A percentile compares a stretch with the other conserved stretches of the same genome.
These are phyloP conservation scores for Bryopsis sp. DNA, from an alignment of 139 green algal species.

Conservation along the genomic window DNA sequence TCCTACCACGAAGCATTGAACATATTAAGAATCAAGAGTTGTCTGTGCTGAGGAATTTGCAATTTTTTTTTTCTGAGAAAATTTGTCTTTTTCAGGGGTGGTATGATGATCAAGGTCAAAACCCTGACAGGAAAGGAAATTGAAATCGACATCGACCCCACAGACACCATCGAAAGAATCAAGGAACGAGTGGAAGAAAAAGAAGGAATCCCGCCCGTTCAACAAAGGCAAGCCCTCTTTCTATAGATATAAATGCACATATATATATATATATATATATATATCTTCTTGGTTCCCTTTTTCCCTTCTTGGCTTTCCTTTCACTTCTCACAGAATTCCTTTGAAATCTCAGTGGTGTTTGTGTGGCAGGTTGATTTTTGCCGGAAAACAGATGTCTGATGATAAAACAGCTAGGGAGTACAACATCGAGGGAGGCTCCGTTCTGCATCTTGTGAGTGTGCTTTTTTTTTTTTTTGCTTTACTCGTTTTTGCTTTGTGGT, in stretches of 20 bases:
- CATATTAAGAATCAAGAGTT: too few species aligned
- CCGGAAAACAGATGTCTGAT: conserved; percentile 99
- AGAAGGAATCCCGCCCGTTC: conserved; percentile 97
- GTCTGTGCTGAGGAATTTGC: too few species aligned
- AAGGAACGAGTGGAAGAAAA: conserved; percentile 99
- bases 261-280: too few species aligned
- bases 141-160: conserved; percentile 98
- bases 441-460: conserved; percentile 91
- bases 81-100: conserved; percentile 22
- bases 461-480: too few species aligned
- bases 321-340: not conserved
- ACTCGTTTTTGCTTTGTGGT: too few species aligned
- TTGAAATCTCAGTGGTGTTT: not conserved
- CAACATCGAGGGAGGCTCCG: conserved; percentile 96
- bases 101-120: conserved; percentile 90
- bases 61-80: not conserved
- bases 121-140: conserved; percentile 99
- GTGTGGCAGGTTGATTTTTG: conserved; percentile 75
- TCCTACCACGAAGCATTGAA: too few species aligned
- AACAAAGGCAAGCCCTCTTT: conserved; percentile 72
- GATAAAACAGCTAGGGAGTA: conserved; percentile 97
- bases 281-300: too few species aligned
- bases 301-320: too few species aligned
- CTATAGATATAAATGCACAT: too few species aligned
- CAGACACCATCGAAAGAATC: conserved; percentile 94